These are phyloP conservation scores for Wakefieldia striispora DNA, from an alignment of 768 basidiomycete genomes.

Conservation along the genomic window DNA sequence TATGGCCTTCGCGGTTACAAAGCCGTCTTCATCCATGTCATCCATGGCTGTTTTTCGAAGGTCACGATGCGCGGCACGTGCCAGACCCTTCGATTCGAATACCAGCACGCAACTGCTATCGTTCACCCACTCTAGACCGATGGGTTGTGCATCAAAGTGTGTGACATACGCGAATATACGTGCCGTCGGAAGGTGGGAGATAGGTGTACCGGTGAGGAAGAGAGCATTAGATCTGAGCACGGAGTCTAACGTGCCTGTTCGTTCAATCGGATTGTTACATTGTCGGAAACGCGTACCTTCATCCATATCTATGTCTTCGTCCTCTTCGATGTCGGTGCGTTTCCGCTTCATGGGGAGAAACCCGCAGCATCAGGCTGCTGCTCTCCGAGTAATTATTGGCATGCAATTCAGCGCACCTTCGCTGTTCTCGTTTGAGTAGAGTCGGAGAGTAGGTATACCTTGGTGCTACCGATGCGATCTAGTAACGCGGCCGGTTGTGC, in stretches of 20 bases:
- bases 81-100: conserved; percentile 55
- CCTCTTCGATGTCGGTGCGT: conserved; percentile 41
- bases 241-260: conserved; percentile 36
- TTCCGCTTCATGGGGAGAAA: conserved; percentile 40
- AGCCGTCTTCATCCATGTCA: conserved; percentile 52
- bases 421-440: conserved; percentile 53
- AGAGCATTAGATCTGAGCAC: conserved; percentile 63
- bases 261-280: neutral
- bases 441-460: conserved; percentile 78
- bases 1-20: conserved; percentile 62
- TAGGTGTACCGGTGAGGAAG: conserved; percentile 68
- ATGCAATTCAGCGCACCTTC: conserved; percentile 67
- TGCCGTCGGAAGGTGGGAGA: conserved; percentile 70
- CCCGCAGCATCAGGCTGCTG: conserved; percentile 45
- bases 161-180: conserved; percentile 81
- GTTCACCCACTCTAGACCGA: conserved; percentile 84
- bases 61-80: conserved; percentile 47
- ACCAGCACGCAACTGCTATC: conserved; percentile 81
- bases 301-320: conserved; percentile 35
- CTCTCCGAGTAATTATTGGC: conserved; percentile 35
- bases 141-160: conserved; percentile 70
- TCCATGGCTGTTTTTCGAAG: conserved; percentile 54
- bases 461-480: conserved; percentile 66
- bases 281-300: conserved; percentile 28
- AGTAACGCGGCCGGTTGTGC: conserved; percentile 40